Base-by-base conservation (phyloP, 2,329 filamentous ascomycete species). In the Colletotrichum godetiae region DNA sequence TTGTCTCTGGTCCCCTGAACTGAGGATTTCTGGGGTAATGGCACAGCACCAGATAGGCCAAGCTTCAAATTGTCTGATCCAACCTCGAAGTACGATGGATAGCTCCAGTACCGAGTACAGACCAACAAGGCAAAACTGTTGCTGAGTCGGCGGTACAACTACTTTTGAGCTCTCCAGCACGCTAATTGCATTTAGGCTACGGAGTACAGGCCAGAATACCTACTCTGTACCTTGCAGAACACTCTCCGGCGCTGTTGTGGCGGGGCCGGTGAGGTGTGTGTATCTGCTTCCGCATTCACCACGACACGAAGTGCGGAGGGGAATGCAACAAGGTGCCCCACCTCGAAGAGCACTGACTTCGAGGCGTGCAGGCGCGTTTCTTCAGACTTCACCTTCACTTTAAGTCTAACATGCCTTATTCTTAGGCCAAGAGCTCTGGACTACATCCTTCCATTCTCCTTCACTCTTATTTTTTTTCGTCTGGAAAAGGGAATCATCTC, bases 281-380 rank as follows among this genome's bases (percentile, higher is more conserved):
- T 53, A 3, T 49, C 22, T 61, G 59, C 59, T 62, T 52, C n/a
- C 29, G 29, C 46, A 27, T 64, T 46, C 61, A 53, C 19, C 49
- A n/a, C 12, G 19, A 72, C 63, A 46, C 53, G 29, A 52, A 15
- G 29, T 60, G 27, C 69, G 64, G 65, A 65, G 58, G 69, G 29
- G 24, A 4, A 29, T 42, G 13, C 29, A n/a, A 55, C 11, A 33
- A 10, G 33, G 24, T 55, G 60, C 71, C 70, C 71, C 67, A 70
- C 67, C 33, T 70, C 11, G 15, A 66, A 66, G 66, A 56, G 67
- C 60, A 73, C 67, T 65, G 71, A 71, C 71, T 73, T 68, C 33
- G 35, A 60, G 37, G 64, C 59, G 52, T 22, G 42, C 13, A 24
- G 56, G 57, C 22, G 24, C 58, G 42, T 31, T 37, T 63, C 42